phyloP scores from a whole-genome alignment of 345 rosid species.

The Boechera retrofracta region DNA sequence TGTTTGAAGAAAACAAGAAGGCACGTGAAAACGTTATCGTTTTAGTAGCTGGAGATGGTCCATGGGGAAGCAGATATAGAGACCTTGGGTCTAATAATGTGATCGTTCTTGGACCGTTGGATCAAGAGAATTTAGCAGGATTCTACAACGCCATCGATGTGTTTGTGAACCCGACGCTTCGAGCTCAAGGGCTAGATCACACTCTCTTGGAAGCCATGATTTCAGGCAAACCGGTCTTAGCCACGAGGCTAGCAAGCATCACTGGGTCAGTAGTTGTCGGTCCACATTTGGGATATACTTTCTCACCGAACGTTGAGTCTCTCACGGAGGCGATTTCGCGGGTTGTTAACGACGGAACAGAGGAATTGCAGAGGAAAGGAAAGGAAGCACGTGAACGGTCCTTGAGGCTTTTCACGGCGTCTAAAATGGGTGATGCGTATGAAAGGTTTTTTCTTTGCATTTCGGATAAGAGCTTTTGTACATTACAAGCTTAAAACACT shows the following conservation, averaged over 20 bases:
- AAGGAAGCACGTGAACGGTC: conserved; percentile 65
- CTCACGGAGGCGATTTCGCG: conserved; percentile 57
- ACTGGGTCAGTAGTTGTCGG: conserved; percentile 72
- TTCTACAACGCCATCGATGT: conserved; percentile 86
- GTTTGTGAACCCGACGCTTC: conserved; percentile 83
- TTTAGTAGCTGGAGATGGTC: conserved; percentile 93
- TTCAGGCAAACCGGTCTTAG: conserved; percentile 78
- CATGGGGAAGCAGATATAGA: conserved; percentile 84
- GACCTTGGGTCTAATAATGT: conserved; percentile 63
- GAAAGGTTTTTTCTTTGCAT: conserved; percentile 88
- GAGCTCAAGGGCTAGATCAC: conserved; percentile 94
- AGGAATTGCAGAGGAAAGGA: conserved; percentile 69
- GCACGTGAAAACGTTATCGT: conserved; percentile 57
- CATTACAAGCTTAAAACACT: conserved; percentile 42
- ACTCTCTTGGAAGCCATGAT: conserved; percentile 91
- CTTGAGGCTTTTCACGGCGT: conserved; percentile 74
- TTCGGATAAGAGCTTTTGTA: conserved; percentile 58
- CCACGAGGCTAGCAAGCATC: conserved; percentile 85
- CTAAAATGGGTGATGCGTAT: conserved; percentile 87
- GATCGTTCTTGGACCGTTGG: conserved; percentile 80
- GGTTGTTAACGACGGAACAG: conserved; percentile 66
- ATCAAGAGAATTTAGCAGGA: conserved; percentile 68
- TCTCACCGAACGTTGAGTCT: conserved; percentile 74
- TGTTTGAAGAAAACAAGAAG: conserved; percentile 55
- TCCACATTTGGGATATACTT: conserved; percentile 69